Conservation (phyloP, 164 flowering plant species). For the Stephania cephalantha region DNA sequence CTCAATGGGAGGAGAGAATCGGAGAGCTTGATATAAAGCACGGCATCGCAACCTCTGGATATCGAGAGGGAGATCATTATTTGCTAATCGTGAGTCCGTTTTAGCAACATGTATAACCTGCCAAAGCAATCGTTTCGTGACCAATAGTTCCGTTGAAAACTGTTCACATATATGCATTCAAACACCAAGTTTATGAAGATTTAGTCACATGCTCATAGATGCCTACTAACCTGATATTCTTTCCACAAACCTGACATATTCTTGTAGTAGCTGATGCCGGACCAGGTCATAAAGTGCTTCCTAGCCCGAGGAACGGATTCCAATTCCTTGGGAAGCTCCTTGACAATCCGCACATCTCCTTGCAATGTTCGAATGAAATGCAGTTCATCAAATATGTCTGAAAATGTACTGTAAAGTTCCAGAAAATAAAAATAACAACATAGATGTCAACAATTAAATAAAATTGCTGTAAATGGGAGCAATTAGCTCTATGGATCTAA, state of each 20-base stretch:
- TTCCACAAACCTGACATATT: conserved; percentile 71
- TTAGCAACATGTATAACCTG: conserved; percentile 93
- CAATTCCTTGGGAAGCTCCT: conserved; percentile 79
- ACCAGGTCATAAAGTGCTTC: conserved; percentile 90
- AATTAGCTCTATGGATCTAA: not conserved
- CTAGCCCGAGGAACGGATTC: conserved; percentile 69
- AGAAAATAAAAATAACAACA: not conserved
- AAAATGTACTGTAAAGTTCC: conserved; percentile 49
- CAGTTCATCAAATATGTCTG: conserved; percentile 79
- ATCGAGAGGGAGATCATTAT: conserved; percentile 89
- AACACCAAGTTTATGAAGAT: not conserved
- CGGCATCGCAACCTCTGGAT: conserved; percentile 94
- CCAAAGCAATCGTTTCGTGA: not conserved
- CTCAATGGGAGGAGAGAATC: conserved; percentile 78
- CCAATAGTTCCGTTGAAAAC: not conserved
- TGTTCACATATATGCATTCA: not conserved
- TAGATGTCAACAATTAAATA: not conserved
- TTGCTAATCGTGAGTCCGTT: conserved; percentile 93
- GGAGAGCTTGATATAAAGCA: conserved; percentile 80
- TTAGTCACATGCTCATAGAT: not conserved
- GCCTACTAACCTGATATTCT: conserved; percentile 53
- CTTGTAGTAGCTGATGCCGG: conserved; percentile 68
- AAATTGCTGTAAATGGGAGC: not conserved
- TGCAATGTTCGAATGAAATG: conserved; percentile 70
- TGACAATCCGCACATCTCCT: conserved; percentile 65